Evolutionary conservation across 2,329 filamentous ascomycete genomes (phyloP).

Genomic region (Xylariaceae sp.): DNA sequence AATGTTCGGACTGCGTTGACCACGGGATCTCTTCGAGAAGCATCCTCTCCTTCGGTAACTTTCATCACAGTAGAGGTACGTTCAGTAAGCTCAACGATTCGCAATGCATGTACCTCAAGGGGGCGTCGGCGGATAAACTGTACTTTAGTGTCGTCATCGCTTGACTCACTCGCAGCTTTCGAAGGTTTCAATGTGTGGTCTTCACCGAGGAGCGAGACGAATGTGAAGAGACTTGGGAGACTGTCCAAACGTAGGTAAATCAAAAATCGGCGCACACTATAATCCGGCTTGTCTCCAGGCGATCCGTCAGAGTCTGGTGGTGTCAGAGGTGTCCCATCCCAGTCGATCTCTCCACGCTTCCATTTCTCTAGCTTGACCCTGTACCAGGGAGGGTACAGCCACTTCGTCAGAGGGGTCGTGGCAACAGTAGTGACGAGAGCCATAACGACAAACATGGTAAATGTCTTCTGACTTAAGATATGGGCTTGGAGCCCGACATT

Average conservation of each 20-base stretch:
- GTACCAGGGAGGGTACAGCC: conserved; percentile 69
- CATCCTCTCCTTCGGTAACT: conserved; percentile 75
- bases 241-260: conserved; percentile 83
- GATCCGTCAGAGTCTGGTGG: conserved; percentile 38
- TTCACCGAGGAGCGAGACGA: conserved; percentile 73
- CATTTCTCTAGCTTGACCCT: conserved; percentile 68
- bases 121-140: conserved; percentile 40
- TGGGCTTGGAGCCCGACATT: conserved; percentile 69
- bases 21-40: conserved; percentile 70
- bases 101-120: conserved; percentile 76
- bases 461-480: conserved; percentile 65
- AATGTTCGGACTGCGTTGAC: conserved; percentile 90
- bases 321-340: conserved; percentile 61
- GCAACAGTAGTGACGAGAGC: conserved; percentile 72
- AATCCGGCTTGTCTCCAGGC: conserved; percentile 33
- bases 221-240: conserved; percentile 74
- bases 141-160: conserved; percentile 26
- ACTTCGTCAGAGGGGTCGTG: conserved; percentile 65
- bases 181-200: conserved; percentile 31
- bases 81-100: conserved; percentile 81
- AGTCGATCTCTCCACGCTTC: conserved; percentile 65
- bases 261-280: conserved; percentile 59
- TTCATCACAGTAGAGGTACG: conserved; percentile 95
- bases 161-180: conserved; percentile 22
- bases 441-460: conserved; percentile 81